Evolutionary conservation across 2,329 filamentous ascomycete genomes (phyloP), one percentile per base, ranked within the genome.

Genomic region (Cladorrhinum sp.): DNA sequence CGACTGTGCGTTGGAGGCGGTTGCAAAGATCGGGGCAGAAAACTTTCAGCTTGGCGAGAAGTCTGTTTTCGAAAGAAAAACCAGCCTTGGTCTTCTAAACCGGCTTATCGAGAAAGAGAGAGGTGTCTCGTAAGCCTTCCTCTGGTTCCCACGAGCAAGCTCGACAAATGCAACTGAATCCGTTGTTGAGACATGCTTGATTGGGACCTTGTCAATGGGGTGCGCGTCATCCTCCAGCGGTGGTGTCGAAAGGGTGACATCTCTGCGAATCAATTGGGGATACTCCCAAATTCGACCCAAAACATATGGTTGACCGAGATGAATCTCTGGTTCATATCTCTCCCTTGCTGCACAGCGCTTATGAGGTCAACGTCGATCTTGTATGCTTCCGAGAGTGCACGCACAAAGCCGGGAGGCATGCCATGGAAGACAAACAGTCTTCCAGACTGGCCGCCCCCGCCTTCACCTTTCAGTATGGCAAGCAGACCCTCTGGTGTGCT

Each of bases 61-160:
- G 12, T 26, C 18, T 20, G 16, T 30, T 57, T 7, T 18, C 14
- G 1, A 20, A 9, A n/a, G n/a, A n/a, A n/a, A n/a, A n/a, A n/a
- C n/a, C n/a, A n/a, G n/a, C n/a, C n/a, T n/a, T n/a, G n/a, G n/a
- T n/a, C n/a, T 59, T 60, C 71, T 71, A 71, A 5, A 65, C 9
- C 3, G 69, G 67, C 14, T 66, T 61, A 52, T 76, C 72, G 14
- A 77, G 42, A 16, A 75, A 66, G 14, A 78, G 64, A 8, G 76
- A 70, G 16, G 71, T 64, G 10, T 66, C 69, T 42, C 65, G 6
- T 5, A 4, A 66, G 1, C 61, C n/a, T n/a, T n/a, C n/a, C n/a
- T n/a, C 57, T 2, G 66, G 60, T 16, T 65, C 58, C 75, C 75
- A 77, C 12, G 76, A 52, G 20, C 73, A 74, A 5, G 68, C 74